These are phyloP conservation scores for Solanum ossicruentum DNA, from an alignment of 257 asterid species.

Conservation along the genomic window DNA sequence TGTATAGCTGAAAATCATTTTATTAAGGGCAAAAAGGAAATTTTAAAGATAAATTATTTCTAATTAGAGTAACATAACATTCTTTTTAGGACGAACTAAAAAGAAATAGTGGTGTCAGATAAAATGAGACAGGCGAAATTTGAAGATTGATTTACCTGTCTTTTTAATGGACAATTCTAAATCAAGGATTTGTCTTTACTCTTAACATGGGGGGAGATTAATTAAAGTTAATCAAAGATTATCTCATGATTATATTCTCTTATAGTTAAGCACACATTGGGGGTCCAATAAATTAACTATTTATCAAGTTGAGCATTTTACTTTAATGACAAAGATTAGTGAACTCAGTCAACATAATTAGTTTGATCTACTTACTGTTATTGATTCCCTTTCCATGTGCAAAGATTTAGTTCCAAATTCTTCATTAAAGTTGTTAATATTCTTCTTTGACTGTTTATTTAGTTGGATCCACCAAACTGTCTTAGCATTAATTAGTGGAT, in stretches of 20 bases:
- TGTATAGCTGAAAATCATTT: too few species aligned
- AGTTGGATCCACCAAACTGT: not conserved
- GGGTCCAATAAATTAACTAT: not conserved
- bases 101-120: too few species aligned
- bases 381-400: conserved; percentile 43
- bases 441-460: not conserved
- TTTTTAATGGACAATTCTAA: not conserved
- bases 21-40: too few species aligned
- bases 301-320: not conserved
- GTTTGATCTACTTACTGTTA: conserved; percentile 7
- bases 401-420: conserved; percentile 15
- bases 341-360: not conserved
- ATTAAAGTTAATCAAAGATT: not conserved
- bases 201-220: not conserved
- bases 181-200: not conserved
- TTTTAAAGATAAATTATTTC: too few species aligned
- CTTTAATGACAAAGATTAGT: not conserved
- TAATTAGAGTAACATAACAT: too few species aligned
- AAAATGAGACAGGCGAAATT: too few species aligned
- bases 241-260: not conserved
- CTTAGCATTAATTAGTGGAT: not conserved
- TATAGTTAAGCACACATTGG: not conserved
- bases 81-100: too few species aligned
- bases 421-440: not conserved
- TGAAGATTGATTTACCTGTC: not conserved